Evolutionary conservation across 2,329 filamentous ascomycete genomes (phyloP).

Genomic region (Ilyonectria mors-panacis): DNA sequence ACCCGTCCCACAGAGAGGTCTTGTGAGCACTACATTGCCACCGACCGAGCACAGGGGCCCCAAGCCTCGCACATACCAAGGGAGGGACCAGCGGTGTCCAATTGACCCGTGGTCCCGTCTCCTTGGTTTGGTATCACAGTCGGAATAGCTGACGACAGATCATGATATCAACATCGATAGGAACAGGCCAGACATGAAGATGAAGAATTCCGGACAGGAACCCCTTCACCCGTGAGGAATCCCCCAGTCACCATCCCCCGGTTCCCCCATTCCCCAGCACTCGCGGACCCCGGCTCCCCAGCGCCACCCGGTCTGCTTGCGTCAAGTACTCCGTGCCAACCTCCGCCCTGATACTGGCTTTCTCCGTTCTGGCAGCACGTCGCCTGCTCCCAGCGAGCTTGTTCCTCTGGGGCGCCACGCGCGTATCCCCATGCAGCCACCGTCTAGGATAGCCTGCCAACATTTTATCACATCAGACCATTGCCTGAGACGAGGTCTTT

Average conservation of each 20-base stretch:
- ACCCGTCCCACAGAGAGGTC: conserved; percentile 31
- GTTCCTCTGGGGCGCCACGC: conserved; percentile 35
- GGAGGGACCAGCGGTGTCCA: not conserved
- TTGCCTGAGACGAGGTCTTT: conserved; percentile 29
- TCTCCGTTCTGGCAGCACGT: conserved; percentile 29
- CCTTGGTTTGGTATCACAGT: not conserved
- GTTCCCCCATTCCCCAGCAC: conserved; percentile 36
- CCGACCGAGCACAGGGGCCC: not conserved
- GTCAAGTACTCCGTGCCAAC: conserved; percentile 44
- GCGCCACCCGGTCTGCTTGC: conserved; percentile 27
- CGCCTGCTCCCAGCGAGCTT: conserved; percentile 35
- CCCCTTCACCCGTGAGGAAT: conserved; percentile 15
- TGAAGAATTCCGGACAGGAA: not conserved
- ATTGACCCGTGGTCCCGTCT: not conserved
- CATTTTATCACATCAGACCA: conserved; percentile 46
- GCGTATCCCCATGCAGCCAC: conserved; percentile 46
- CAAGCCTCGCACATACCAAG: not conserved
- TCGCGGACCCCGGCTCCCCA: conserved; percentile 35
- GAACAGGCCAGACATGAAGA: not conserved
- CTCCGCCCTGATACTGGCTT: conserved; percentile 38
- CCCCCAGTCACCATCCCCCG: conserved; percentile 17
- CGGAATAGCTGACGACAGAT: not conserved
- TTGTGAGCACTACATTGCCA: conserved; percentile 14
- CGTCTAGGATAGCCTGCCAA: conserved; percentile 40
- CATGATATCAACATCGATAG: not conserved